Evolutionary conservation across 1,139 yeast genomes (phyloP).

Genomic region (Lodderomyces theae): DNA sequence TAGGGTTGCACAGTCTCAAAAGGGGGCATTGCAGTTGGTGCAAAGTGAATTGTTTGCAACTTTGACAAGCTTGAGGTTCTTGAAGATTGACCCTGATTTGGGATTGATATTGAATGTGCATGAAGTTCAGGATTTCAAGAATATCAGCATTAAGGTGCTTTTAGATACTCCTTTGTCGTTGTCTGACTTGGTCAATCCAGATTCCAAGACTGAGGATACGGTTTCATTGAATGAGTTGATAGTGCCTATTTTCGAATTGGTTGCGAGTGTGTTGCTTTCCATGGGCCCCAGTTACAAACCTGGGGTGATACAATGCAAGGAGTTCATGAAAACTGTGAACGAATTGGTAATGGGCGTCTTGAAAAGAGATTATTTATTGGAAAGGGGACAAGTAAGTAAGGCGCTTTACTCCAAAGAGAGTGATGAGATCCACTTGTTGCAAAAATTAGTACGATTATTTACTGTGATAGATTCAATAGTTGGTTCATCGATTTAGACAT

Average conservation of each 20-base stretch:
- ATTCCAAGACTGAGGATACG: constrained; percentile 17
- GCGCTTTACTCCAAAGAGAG: constrained; percentile 21
- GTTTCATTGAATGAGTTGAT: constrained; percentile 67
- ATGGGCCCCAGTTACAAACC: constrained; percentile 77
- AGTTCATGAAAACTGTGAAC: constrained; percentile 52
- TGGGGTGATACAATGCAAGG: constrained; percentile 54
- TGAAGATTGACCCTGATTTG: constrained; percentile 74
- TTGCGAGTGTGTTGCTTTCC: constrained; percentile 65
- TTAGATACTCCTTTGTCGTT: constrained; percentile 52
- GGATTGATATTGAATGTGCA: constrained; percentile 52
- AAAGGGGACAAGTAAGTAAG: constrained; percentile 20
- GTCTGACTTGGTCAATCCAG: constrained; percentile 19
- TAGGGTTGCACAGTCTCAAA: constrained; percentile 70
- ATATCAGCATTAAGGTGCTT: constrained; percentile 41
- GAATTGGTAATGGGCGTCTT: constrained; percentile 63
- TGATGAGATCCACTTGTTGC: constrained; percentile 31
- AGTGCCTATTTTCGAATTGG: constrained; percentile 74
- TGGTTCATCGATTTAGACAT: not conserved
- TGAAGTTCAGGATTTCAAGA: constrained; percentile 22
- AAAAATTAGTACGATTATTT: constrained; percentile 54
- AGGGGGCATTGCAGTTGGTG: constrained; percentile 73
- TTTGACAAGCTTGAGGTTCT: constrained; percentile 55
- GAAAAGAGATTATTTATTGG: constrained; percentile 60
- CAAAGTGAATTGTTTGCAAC: constrained; percentile 71
- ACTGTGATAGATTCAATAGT: constrained; percentile 54